Conservation (phyloP, 1,139 yeast genomes). For the Arxiozyma telluris region DNA sequence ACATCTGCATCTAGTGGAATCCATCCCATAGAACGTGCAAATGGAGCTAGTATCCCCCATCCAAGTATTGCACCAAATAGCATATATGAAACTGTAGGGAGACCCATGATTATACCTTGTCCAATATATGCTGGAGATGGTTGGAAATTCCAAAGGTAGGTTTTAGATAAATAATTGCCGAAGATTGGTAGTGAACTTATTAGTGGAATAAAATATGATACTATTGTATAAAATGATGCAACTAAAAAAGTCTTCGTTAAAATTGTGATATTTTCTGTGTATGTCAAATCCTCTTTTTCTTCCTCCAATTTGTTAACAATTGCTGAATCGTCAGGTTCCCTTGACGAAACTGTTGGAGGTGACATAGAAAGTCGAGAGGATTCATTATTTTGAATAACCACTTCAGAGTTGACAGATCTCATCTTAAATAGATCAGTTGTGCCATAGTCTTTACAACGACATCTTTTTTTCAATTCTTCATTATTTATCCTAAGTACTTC, state of each 20-base stretch:
- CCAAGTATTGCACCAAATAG: constrained; percentile 81
- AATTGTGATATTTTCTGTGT: constrained; percentile 49
- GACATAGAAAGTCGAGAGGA: background rate
- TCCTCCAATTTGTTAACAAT: background rate
- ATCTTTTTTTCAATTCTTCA: constrained; percentile 8
- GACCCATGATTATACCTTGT: constrained; percentile 96
- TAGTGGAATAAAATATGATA: constrained; percentile 65
- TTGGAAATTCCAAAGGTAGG: constrained; percentile 81
- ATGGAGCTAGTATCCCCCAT: constrained; percentile 84
- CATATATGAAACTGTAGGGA: constrained; percentile 87
- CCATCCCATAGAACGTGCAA: constrained; percentile 66
- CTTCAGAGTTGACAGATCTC: constrained; percentile 4
- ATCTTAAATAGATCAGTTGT: background rate
- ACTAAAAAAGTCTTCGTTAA: constrained; percentile 52
- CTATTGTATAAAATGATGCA: constrained; percentile 64
- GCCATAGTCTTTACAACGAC: constrained; percentile 1
- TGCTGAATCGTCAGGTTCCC: background rate
- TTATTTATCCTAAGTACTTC: constrained; percentile 25
- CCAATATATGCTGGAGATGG: constrained; percentile 97
- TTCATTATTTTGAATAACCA: background rate
- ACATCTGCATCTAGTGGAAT: constrained; percentile 66
- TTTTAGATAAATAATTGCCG: constrained; percentile 53
- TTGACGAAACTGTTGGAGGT: background rate
- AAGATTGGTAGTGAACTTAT: constrained; percentile 65
- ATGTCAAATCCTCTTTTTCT: constrained; percentile 27